Evolutionary conservation across 352 stramenopile species (phyloP).

Genomic region (Phytophthora sp.): DNA sequence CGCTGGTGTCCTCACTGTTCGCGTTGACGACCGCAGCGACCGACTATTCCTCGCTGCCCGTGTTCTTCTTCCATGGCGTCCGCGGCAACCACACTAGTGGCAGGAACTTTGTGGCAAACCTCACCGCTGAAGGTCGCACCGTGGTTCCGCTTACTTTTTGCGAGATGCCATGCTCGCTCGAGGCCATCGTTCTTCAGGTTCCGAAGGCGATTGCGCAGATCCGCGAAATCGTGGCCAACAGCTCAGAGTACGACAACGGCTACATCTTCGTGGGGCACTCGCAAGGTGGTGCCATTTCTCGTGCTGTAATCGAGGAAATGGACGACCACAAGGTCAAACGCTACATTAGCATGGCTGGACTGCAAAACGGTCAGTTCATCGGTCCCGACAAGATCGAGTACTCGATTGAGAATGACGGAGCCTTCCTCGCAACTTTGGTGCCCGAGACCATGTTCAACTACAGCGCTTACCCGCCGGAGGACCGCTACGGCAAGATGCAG

Average conservation of each 20-base stretch:
- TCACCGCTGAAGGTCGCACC: constrained; percentile 31
- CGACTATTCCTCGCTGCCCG: constrained; percentile 24
- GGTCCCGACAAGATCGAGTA: constrained; percentile 28
- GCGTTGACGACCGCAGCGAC: not conserved
- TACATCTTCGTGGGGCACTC: constrained; percentile 56
- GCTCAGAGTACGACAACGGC: constrained; percentile 33
- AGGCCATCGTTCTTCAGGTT: constrained; percentile 34
- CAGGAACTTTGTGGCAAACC: constrained; percentile 28
- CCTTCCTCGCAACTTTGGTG: constrained; percentile 15
- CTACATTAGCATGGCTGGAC: constrained; percentile 44
- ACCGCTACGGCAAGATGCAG: constrained; percentile 39
- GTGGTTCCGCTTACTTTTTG: constrained; percentile 45
- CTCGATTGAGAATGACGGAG: constrained; percentile 9
- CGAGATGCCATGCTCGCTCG: constrained; percentile 27
- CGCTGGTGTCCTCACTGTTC: constrained; percentile 1
- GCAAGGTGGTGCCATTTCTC: constrained; percentile 37
- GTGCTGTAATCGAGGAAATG: constrained; percentile 50
- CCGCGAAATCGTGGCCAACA: constrained; percentile 21
- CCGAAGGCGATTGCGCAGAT: constrained; percentile 38
- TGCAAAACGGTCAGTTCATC: constrained; percentile 55
- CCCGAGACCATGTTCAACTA: constrained; percentile 33
- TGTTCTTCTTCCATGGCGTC: constrained; percentile 56
- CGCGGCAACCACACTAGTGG: constrained; percentile 10
- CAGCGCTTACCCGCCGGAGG: constrained; percentile 12
- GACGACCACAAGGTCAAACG: constrained; percentile 50